Evolutionary conservation across 208 protist genomes (phyloP).

Genomic region (Leishmania gerbilli): DNA sequence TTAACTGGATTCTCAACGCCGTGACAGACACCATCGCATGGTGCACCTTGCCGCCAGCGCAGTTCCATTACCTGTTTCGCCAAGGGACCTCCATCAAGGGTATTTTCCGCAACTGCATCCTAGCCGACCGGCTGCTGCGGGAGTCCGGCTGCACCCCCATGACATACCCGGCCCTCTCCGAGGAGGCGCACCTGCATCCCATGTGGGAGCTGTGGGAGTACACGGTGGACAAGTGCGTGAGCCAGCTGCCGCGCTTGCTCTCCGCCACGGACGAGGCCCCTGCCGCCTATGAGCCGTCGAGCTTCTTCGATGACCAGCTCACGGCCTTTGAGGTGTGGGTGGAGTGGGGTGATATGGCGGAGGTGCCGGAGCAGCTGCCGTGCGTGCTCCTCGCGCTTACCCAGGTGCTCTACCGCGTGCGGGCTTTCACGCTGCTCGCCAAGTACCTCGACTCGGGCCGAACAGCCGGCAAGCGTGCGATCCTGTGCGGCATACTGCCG

Average conservation of each 20-base stretch:
- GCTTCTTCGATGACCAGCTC: constrained; percentile 98
- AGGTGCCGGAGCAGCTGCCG: constrained; percentile 96
- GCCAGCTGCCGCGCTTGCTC: constrained; percentile 90
- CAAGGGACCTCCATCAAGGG: constrained; percentile 95
- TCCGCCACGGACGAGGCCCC: constrained; percentile 12
- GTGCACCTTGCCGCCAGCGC: constrained; percentile 90
- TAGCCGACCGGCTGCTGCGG: constrained; percentile 96
- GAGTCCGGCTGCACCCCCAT: constrained; percentile 95
- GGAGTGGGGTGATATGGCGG: constrained; percentile 88
- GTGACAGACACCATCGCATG: constrained; percentile 99
- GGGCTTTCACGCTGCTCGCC: constrained; percentile 95
- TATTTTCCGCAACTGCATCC: constrained; percentile 98
- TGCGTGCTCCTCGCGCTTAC: constrained; percentile 97
- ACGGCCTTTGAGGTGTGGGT: constrained; percentile 99
- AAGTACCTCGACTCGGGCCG: constrained; percentile 97
- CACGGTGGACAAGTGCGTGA: constrained; percentile 90
- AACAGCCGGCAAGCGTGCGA: constrained; percentile 94
- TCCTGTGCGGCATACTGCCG: constrained; percentile 97
- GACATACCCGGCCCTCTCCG: constrained; percentile 93
- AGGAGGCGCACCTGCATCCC: constrained; percentile 93
- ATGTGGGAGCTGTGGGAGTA: constrained; percentile 97
- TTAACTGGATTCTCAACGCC: constrained; percentile 99
- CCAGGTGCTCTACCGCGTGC: constrained; percentile 90
- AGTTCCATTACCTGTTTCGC: constrained; percentile 96
- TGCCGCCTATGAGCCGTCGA: constrained; percentile 72